phyloP scores from a whole-genome alignment of 345 rosid genomes.

The Eucalyptus pauciflora region DNA sequence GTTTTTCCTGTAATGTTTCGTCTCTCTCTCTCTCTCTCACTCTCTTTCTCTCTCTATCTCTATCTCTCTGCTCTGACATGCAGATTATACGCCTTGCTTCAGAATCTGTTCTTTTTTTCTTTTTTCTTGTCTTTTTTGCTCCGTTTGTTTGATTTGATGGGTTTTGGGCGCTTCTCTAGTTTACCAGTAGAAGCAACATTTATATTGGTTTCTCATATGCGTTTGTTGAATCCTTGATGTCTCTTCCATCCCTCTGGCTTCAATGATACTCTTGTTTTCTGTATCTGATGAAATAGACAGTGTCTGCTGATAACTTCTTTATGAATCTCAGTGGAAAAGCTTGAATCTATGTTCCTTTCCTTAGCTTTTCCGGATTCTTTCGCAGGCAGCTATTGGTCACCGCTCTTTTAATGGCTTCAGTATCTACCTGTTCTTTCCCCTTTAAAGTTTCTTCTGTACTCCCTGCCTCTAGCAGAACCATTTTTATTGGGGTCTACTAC shows the following conservation, averaged over 20 bases:
- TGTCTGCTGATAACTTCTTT: neutral
- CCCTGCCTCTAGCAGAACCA: neutral
- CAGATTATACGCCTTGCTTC: neutral
- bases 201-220: neutral
- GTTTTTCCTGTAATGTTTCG: constrained; percentile 6
- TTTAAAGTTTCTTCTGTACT: neutral
- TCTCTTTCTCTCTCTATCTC: neutral
- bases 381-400: neutral
- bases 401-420: neutral
- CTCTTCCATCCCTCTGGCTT: neutral
- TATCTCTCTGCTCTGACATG: neutral
- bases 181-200: neutral
- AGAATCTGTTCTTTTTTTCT: neutral
- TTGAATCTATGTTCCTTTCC: neutral
- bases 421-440: neutral
- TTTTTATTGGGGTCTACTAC: neutral
- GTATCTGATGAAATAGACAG: neutral
- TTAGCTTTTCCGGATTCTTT: neutral
- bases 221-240: neutral
- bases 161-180: neutral
- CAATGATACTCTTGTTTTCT: neutral
- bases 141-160: neutral
- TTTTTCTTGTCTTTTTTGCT: neutral
- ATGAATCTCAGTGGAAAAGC: neutral
- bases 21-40: neutral